Percentiles rank a stretch among this genome's conserved stretches.
Conservation (phyloP, 345 rosid genomes). For the Gossypium turneri region DNA sequence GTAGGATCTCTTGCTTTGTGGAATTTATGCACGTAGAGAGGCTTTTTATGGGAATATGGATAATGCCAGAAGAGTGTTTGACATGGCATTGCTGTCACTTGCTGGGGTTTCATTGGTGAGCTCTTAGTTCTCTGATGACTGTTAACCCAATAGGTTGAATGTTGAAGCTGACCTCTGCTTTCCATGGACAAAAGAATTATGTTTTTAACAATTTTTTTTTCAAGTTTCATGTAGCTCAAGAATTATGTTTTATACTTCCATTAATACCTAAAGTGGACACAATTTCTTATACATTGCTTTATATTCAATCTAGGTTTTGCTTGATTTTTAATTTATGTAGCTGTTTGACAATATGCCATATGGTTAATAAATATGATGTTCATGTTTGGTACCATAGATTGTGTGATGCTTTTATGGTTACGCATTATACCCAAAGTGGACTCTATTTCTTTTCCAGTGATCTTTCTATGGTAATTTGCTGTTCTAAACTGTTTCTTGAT, state of each 20-base stretch:
- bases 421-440: too few relatives aligned
- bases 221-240: too few relatives aligned
- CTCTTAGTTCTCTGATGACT: slow-evolving; percentile 17
- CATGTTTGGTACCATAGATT: too few relatives aligned
- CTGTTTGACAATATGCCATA: too few relatives aligned
- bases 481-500: neutral
- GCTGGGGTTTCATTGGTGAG: slow-evolving; percentile 72
- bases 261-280: too few relatives aligned
- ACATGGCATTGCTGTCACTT: slow-evolving; percentile 84
- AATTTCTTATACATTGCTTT: too few relatives aligned
- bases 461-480: neutral
- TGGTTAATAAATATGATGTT: too few relatives aligned
- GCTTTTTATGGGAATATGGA: slow-evolving; percentile 76
- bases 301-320: too few relatives aligned
- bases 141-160: neutral
- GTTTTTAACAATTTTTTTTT: neutral
- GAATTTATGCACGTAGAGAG: slow-evolving; percentile 91
- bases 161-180: slow-evolving; percentile 7
- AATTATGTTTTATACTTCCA: too few relatives aligned
- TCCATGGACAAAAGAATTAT: neutral
- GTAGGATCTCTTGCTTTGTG: slow-evolving; percentile 87
- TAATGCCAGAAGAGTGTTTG: slow-evolving; percentile 86
- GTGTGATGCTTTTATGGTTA: too few relatives aligned
- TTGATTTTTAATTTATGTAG: too few relatives aligned
- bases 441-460: neutral